phyloP scores from a whole-genome alignment of 2,329 filamentous ascomycete genomes.

The Pseudocercospora crystallina region DNA sequence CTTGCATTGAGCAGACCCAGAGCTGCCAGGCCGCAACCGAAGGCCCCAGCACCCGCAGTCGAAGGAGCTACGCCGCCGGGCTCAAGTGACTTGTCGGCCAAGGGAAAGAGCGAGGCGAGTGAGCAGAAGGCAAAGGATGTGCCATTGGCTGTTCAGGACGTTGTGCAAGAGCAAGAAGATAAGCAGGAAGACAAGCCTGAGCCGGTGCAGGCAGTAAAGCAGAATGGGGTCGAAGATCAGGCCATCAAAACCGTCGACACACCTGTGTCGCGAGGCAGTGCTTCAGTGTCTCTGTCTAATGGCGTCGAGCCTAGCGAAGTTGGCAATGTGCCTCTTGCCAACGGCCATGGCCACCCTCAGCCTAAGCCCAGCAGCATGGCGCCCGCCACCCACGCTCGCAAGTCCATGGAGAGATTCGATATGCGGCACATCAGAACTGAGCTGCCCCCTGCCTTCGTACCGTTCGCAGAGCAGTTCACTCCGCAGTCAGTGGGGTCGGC shows the following conservation, averaged over 20 bases:
- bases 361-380: conserved; percentile 11
- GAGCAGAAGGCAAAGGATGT: not conserved
- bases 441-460: conserved; percentile 34
- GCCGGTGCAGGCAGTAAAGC: too few species aligned
- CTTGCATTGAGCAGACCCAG: conserved; percentile 30
- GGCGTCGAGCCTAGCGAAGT: not conserved
- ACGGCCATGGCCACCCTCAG: conserved; percentile 12
- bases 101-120: conserved; percentile 3
- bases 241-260: conserved; percentile 8
- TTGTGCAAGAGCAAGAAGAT: too few species aligned
- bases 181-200: too few species aligned
- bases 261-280: conserved; percentile 21
- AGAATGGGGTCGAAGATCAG: conserved; percentile 1
- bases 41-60: conserved; percentile 3
- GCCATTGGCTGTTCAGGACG: too few species aligned
- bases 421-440: conserved; percentile 31
- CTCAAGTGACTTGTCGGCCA: conserved; percentile 10
- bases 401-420: conserved; percentile 25
- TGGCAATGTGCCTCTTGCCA: not conserved
- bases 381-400: conserved; percentile 6
- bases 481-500: conserved; percentile 26
- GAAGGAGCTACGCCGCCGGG: conserved; percentile 4
- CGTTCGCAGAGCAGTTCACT: conserved; percentile 27
- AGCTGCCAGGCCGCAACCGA: conserved; percentile 18
- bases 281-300: conserved; percentile 17